Evolutionary conservation across 768 basidiomycete genomes (phyloP), one percentile per base, ranked within the genome.

Genomic region (Russula sp.): DNA sequence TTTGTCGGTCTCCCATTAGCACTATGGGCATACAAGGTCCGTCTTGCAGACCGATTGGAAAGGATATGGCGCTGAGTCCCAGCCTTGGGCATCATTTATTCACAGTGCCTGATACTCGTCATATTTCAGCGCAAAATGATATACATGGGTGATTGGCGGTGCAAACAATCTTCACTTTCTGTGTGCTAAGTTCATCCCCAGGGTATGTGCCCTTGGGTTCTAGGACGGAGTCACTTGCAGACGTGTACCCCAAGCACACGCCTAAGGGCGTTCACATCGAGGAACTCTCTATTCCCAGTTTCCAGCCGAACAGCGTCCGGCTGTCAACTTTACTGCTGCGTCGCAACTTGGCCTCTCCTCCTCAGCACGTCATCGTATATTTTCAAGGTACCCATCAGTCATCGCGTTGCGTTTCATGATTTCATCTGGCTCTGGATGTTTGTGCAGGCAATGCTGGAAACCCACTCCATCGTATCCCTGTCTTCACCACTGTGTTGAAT

Each of bases 71-170:
- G 13, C 39, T 50, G 35, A 64, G 35, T 20, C 18, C 37, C 6
- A 11, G 32, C 9, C 22, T 4, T 31, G 40, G 20, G 42, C 31
- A 6, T 60, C 11, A 10, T 40, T 57, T 9, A 13, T 27, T 27
- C 63, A n/a, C n/a, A 82, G 80, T 80, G 78, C 66, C 39, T 78
- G 3, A 76, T 82, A 74, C 73, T 82, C 69, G 68, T 80, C 4
- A 32, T 80, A 1, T 80, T 82, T 54, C 81, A 82, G 63, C 75
- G 81, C 2, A 76, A 75, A 53, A 75, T 83, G 44, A 80, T 83
- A 22, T 83, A 83, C 69, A 80, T 83, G 76, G 75, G 75, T 75
- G 62, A 34, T 51, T 64, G 6, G 22, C 6, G 13, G 49, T 8
- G 22, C 35, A 27, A 49, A 2, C 35, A 11, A n/a, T 47, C 51